Conservation (phyloP, 495 filamentous ascomycete species). For the Aspergillus bridgeri region DNA sequence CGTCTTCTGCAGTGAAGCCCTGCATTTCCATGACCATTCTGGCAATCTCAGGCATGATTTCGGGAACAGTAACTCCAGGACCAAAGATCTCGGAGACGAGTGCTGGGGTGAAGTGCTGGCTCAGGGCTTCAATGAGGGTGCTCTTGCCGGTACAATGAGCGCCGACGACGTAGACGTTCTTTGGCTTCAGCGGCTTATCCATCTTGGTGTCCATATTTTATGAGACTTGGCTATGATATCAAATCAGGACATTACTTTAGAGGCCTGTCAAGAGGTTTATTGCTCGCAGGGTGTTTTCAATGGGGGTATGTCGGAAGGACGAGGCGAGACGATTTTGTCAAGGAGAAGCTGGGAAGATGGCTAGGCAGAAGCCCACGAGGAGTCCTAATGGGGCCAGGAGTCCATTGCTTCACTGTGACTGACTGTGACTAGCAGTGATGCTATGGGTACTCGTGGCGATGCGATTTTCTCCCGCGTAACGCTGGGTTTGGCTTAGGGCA, state of each 20-base stretch:
- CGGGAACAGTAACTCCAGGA: not conserved
- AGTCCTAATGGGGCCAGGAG: no score
- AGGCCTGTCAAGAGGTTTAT: no score
- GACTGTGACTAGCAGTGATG: not conserved
- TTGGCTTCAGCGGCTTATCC: not conserved
- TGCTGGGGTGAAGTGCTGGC: not conserved
- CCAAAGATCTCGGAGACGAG: not conserved
- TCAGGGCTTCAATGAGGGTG: not conserved
- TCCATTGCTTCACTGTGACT: not conserved
- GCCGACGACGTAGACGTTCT: conserved; percentile 3
- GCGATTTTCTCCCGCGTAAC: not conserved
- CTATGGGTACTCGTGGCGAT: not conserved
- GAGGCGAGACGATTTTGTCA: no score
- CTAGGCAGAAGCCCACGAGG: no score
- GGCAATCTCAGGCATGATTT: not conserved
- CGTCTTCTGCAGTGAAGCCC: not conserved
- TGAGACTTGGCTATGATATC: not conserved
- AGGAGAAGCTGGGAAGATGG: no score
- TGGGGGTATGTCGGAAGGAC: no score
- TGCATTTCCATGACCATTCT: not conserved
- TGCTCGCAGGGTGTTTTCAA: no score
- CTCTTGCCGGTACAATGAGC: conserved; percentile 5
- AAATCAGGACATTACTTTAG: no score
- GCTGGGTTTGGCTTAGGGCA: not conserved
- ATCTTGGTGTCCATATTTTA: not conserved